Base-by-base conservation (phyloP, 371 early-diverging fungal genomes). In the Apophysomyces ossiformis region DNA sequence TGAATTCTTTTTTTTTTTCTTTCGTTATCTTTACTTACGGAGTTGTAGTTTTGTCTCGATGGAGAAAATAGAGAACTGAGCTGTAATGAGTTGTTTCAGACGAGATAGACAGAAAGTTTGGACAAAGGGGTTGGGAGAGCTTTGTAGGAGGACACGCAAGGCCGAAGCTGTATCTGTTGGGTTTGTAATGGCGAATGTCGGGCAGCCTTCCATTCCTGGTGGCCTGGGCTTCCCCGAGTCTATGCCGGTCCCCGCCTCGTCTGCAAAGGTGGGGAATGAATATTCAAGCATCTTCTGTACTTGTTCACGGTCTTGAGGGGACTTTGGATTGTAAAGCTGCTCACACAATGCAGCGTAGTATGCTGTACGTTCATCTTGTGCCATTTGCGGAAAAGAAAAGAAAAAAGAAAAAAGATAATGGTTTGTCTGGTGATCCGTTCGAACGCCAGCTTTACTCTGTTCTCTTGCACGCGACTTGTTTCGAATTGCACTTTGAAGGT, bases 181-280 rank as follows among this genome's bases (percentile, higher is more conserved):
- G 1, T 91, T 82, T 63, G 75, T 81, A 79, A 89, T 85, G 60
- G 60, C 71, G 68, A 73, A 68, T 32, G 73, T 61, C 16, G 76
- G 78, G 57, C 76, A 70, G 57, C 73, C 79, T 37, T 81, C 74
- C 70, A 84, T 65, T 47, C 78, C 82, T 13, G 77, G 75, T 37
- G 71, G 70, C 37, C 58, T 50, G 21, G 56, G 60, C 50, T 60
- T 58, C 11, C 47, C 61, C 75, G 72, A 68, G 72, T 38, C 71
- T 72, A 85, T 70, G 18, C 85, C 79, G n/a, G 75, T 73, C 37
- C 76, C 80, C 26, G 79, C 78, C 45, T 83, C 80, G 43, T 79
- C 84, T 21, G 88, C 79, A 74, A 94, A 96, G 15, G 93, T 93
- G 35, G 96, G 96, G 63, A 93, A 94, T 50, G 85, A 88, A 65